These are phyloP conservation scores for Alternaria sp. DNA, from an alignment of 2,329 filamentous ascomycete genomes.

Conservation along the genomic window DNA sequence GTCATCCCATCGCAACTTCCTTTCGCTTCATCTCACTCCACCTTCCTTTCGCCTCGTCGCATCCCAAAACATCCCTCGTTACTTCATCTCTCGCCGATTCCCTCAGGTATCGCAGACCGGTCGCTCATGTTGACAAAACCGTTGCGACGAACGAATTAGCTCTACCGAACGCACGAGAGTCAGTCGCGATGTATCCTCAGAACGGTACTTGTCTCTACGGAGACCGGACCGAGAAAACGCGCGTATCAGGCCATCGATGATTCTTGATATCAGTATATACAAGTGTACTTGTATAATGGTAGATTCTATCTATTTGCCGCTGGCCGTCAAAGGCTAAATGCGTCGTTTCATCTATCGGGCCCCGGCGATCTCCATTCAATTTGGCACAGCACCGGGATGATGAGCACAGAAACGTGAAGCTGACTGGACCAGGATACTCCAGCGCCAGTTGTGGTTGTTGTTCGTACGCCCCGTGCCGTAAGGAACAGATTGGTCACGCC, in stretches of 20 bases:
- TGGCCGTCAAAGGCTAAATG: slow-evolving; percentile 34
- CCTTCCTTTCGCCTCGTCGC: background rate
- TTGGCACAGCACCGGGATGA: background rate
- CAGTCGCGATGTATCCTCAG: background rate
- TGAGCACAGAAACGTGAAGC: background rate
- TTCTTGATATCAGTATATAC: background rate
- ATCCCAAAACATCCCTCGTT: background rate
- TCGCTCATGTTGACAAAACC: background rate
- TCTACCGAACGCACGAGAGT: background rate
- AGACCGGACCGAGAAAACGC: background rate
- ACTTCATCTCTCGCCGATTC: background rate
- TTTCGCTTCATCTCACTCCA: background rate
- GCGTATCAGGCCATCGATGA: background rate
- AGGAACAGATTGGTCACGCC: background rate
- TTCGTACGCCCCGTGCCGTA: background rate
- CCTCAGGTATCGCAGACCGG: background rate
- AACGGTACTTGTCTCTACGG: background rate
- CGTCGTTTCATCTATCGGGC: slow-evolving; percentile 21
- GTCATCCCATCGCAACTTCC: background rate
- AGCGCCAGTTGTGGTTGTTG: background rate
- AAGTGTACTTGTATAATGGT: background rate
- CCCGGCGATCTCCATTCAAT: slow-evolving; percentile 18
- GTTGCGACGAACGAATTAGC: background rate
- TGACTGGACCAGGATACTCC: background rate
- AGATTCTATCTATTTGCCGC: slow-evolving; percentile 17